A percentile compares a stretch with the other conserved stretches of the same genome.
Evolutionary conservation across 1,284 basidiomycete species (phyloP).

Genomic region (Irpex lacteus): DNA sequence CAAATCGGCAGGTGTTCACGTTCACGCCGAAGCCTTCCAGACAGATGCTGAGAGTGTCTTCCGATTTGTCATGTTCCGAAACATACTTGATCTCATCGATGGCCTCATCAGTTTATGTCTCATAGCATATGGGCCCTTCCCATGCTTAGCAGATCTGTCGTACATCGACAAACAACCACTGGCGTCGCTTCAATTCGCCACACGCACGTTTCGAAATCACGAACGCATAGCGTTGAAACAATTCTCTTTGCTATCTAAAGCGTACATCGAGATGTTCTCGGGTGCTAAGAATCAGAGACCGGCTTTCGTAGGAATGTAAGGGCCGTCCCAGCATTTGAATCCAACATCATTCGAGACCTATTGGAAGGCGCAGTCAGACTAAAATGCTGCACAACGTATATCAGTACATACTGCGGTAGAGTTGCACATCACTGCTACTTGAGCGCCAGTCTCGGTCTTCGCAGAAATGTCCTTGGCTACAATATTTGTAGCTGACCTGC

Average conservation of each 20-base stretch:
- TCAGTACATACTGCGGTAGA: conserved; percentile 38
- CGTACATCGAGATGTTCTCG: no score
- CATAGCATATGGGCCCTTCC: no score
- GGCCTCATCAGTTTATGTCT: no score
- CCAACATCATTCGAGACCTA: conserved; percentile 51
- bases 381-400: background rate
- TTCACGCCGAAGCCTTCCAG: background rate
- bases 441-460: conserved; percentile 39
- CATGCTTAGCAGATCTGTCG: no score
- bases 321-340: conserved; percentile 53
- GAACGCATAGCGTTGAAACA: no score
- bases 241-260: no score
- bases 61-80: no score
- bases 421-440: conserved; percentile 54
- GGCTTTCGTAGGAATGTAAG: conserved; percentile 33
- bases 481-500: conserved; percentile 40
- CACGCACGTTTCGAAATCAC: no score
- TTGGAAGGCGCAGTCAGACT: background rate
- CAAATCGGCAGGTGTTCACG: background rate
- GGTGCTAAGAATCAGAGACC: conserved; percentile 9
- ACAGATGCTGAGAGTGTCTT: no score
- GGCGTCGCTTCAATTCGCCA: no score
- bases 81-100: no score
- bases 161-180: no score
- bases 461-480: conserved; percentile 46